These are phyloP conservation scores for Aphanomyces euteiches DNA, from an alignment of 352 stramenopile species.

Conservation along the genomic window DNA sequence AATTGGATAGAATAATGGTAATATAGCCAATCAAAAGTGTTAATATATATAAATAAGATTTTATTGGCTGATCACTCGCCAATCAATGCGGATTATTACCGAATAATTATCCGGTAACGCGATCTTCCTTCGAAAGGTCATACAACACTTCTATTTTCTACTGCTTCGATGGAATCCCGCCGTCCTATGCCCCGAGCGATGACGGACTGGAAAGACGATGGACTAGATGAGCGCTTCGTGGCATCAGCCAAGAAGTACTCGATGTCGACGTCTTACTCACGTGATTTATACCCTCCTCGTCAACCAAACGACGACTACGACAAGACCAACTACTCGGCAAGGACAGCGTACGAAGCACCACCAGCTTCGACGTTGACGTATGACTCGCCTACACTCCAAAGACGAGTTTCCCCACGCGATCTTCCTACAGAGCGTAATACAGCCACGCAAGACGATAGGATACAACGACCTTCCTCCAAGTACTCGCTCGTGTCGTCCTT, in stretches of 20 bases:
- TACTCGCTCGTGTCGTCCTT: too few relatives aligned
- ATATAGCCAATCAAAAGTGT: conserved; percentile 10
- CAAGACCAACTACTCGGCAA: too few relatives aligned
- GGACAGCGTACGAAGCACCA: too few relatives aligned
- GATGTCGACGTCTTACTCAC: not conserved
- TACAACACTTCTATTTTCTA: not conserved
- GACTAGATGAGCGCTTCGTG: not conserved
- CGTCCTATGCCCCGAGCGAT: not conserved
- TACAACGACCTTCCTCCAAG: too few relatives aligned
- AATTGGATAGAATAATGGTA: not conserved
- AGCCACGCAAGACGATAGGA: too few relatives aligned
- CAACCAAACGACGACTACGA: too few relatives aligned
- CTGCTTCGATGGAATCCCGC: not conserved
- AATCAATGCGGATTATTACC: not conserved
- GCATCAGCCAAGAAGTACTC: too few relatives aligned
- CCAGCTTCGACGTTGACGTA: too few relatives aligned
- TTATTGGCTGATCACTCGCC: not conserved
- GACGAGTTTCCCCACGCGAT: too few relatives aligned
- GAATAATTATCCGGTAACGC: not conserved
- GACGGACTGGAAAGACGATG: conserved; percentile 12
- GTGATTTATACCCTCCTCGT: not conserved
- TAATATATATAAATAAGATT: not conserved
- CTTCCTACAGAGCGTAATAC: too few relatives aligned
- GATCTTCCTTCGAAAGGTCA: conserved; percentile 15
- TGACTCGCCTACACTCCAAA: too few relatives aligned